Evolutionary conservation across 176 grass and related monocot genomes (phyloP).

Genomic region (Bolboschoenus planiculmis): DNA sequence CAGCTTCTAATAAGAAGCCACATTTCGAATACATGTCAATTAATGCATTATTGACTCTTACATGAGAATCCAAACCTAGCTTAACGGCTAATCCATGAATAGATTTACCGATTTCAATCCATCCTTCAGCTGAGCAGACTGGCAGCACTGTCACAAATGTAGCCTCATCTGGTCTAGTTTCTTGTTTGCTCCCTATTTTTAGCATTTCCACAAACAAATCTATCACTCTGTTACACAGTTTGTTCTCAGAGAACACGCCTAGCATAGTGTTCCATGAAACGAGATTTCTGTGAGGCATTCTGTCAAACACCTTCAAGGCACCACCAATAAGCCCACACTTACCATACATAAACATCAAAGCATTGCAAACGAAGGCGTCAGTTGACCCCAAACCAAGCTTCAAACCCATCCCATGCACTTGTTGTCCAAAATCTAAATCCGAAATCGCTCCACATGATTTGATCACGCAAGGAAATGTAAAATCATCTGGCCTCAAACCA

Average conservation of each 20-base stretch:
- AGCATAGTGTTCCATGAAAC: constrained; percentile 73
- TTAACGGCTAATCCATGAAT: constrained; percentile 44
- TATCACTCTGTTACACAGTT: constrained; percentile 20
- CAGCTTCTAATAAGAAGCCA: constrained; percentile 30
- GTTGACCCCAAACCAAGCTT: constrained; percentile 38
- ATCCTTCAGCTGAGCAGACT: constrained; percentile 32
- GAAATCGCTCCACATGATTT: constrained; percentile 36
- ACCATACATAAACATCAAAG: constrained; percentile 53
- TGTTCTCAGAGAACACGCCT: constrained; percentile 36
- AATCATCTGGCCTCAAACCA: constrained; percentile 28
- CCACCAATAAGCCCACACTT: constrained; percentile 33
- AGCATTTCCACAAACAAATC: constrained; percentile 36
- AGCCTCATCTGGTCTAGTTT: constrained; percentile 36
- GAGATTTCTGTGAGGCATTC: constrained; percentile 36
- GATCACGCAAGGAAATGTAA: constrained; percentile 37
- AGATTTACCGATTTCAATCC: constrained; percentile 25
- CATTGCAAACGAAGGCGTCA: constrained; percentile 40
- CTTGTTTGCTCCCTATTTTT: neutral
- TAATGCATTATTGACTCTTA: constrained; percentile 43
- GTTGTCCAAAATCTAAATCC: constrained; percentile 18
- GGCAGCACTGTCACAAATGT: constrained; percentile 51
- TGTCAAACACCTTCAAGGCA: constrained; percentile 34
- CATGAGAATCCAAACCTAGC: constrained; percentile 23
- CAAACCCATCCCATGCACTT: constrained; percentile 35
- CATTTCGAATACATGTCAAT: constrained; percentile 60